Evolutionary conservation across 495 filamentous ascomycete species (phyloP).

Genomic region (Penicillium turbatum): DNA sequence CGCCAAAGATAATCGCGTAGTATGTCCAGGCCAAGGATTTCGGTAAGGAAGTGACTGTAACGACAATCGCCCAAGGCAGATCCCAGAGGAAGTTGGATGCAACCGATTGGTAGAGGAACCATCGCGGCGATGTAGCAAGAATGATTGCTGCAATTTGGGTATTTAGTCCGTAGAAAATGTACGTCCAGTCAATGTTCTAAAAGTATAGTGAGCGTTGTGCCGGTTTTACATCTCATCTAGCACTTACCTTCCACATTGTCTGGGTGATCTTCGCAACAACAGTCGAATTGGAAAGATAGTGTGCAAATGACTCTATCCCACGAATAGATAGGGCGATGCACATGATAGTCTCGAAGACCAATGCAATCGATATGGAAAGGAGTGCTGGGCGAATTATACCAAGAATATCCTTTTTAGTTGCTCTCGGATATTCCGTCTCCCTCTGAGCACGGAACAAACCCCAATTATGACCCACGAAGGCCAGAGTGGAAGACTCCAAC

Average conservation of each 20-base stretch:
- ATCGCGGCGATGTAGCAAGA: slow-evolving; percentile 59
- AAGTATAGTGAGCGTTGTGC: background rate
- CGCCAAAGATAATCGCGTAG: slow-evolving; percentile 64
- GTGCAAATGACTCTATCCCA: slow-evolving; percentile 56
- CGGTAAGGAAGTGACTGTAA: slow-evolving; percentile 45
- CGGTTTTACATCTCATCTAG: background rate
- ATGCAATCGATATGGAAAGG: slow-evolving; percentile 45
- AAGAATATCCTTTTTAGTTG: slow-evolving; percentile 29
- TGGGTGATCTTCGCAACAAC: slow-evolving; percentile 57
- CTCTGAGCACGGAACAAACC: slow-evolving; percentile 50
- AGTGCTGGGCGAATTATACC: slow-evolving; percentile 52
- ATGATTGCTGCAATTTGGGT: slow-evolving; percentile 63
- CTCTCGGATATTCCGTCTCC: slow-evolving; percentile 30
- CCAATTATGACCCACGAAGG: slow-evolving; percentile 69
- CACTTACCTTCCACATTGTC: slow-evolving; percentile 58
- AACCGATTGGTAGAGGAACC: slow-evolving; percentile 65
- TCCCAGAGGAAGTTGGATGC: slow-evolving; percentile 63
- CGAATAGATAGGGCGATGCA: slow-evolving; percentile 58
- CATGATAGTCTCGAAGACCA: slow-evolving; percentile 57
- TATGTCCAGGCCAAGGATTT: slow-evolving; percentile 61
- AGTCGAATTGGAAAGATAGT: slow-evolving; percentile 51
- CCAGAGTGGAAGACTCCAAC: slow-evolving; percentile 58
- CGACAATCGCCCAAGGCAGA: slow-evolving; percentile 65
- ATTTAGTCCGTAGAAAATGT: slow-evolving; percentile 65
- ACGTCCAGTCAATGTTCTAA: slow-evolving; percentile 65